Percentiles rank a stretch among this genome's conserved stretches.
Evolutionary conservation across 2,329 filamentous ascomycete species (phyloP).

Genomic region (Metarhizium brunneum): DNA sequence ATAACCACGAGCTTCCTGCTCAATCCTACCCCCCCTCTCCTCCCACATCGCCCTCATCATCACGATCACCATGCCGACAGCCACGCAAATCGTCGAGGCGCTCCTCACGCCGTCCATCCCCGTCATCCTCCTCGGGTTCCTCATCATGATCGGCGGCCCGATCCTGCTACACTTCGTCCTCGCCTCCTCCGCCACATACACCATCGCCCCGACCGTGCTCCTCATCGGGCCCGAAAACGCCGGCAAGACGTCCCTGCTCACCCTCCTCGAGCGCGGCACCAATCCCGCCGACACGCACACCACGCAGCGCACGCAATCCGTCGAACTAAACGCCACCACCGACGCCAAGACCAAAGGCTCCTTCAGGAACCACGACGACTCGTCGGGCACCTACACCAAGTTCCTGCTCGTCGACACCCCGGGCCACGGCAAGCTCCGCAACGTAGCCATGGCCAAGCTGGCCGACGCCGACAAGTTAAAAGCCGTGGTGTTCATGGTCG

Average conservation of each 20-base stretch:
- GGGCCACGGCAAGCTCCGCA: conserved; percentile 88
- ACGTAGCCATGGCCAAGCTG: conserved; percentile 50
- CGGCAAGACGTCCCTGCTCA: conserved; percentile 85
- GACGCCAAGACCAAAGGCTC: conserved; percentile 32
- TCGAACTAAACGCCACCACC: conserved; percentile 47
- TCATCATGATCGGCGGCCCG: conserved; percentile 65
- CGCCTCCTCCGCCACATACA: conserved; percentile 55
- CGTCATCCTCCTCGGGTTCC: conserved; percentile 57
- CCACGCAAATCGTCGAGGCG: conserved; percentile 36
- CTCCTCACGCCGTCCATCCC: conserved; percentile 50
- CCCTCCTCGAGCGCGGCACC: conserved; percentile 54
- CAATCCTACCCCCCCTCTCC: background rate
- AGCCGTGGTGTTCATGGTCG: conserved; percentile 81
- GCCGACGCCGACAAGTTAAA: conserved; percentile 40
- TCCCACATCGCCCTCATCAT: background rate
- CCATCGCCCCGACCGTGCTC: conserved; percentile 65
- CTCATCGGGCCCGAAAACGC: conserved; percentile 71
- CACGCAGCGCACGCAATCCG: conserved; percentile 37
- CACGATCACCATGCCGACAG: conserved; percentile 23
- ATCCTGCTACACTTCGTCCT: conserved; percentile 69
- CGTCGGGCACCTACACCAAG: conserved; percentile 49
- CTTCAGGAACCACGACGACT: conserved; percentile 47
- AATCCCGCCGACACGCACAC: conserved; percentile 41
- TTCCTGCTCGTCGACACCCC: conserved; percentile 83
- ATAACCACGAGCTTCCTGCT: background rate